Conservation (phyloP, 495 filamentous ascomycete genomes). For the Neurospora sublineolata region DNA sequence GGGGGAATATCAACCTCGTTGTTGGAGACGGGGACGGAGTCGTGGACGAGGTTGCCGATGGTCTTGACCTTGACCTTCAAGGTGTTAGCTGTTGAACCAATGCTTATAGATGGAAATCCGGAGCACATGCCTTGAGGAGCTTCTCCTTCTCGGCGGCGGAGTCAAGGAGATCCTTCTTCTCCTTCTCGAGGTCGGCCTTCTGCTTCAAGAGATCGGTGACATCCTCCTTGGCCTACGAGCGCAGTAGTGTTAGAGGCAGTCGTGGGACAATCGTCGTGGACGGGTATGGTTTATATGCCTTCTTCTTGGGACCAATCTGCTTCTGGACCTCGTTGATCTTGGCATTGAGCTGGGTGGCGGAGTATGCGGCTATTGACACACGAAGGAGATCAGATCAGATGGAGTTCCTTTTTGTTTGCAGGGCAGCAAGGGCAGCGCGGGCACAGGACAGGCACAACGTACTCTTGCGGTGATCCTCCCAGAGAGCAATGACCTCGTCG, state of each 20-base stretch:
- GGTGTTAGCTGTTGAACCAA: background rate
- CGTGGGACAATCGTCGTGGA: background rate
- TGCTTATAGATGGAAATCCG: background rate
- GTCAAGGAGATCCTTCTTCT: slow-evolving; percentile 68
- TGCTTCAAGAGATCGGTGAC: slow-evolving; percentile 69
- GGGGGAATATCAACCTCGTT: slow-evolving; percentile 51
- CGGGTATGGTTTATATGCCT: slow-evolving; percentile 39
- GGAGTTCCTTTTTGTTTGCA: background rate
- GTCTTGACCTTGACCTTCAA: slow-evolving; percentile 60
- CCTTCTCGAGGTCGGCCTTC: slow-evolving; percentile 64
- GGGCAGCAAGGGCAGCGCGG: background rate
- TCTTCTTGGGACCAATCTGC: slow-evolving; percentile 85
- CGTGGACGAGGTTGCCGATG: slow-evolving; percentile 90
- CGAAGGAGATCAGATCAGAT: background rate
- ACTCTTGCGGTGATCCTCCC: slow-evolving; percentile 74
- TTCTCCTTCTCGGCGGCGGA: slow-evolving; percentile 61
- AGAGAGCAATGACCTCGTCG: slow-evolving; percentile 81
- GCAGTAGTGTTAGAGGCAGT: slow-evolving; percentile 1
- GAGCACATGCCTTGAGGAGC: slow-evolving; percentile 33
- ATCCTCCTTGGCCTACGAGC: slow-evolving; percentile 65
- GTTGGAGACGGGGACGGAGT: slow-evolving; percentile 79
- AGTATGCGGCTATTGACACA: slow-evolving; percentile 44
- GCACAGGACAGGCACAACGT: slow-evolving; percentile 25
- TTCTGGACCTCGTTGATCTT: slow-evolving; percentile 83
- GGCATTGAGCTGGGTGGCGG: slow-evolving; percentile 62